Evolutionary conservation across 1,284 basidiomycete species (phyloP), one percentile per base, ranked within the genome.

Genomic region (Puccinia horiana): DNA sequence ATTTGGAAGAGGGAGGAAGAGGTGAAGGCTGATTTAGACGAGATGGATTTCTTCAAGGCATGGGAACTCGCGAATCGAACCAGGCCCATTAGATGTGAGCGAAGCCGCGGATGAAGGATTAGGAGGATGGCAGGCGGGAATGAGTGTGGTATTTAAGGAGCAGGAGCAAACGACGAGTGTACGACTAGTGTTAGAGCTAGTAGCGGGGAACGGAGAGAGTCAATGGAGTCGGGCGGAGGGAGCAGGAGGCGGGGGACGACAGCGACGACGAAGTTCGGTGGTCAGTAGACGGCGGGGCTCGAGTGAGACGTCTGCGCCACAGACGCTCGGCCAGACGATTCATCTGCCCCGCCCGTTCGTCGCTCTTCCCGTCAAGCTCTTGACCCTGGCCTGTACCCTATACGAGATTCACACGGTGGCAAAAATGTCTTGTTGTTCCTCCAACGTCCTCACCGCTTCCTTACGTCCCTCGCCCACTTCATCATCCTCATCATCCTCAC

Each of bases 361-460:
- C 23, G 20, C 49, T 3, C 70, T 81, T 32, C 78, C 78, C 1
- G 58, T 81, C n/a, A 40, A 44, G 16, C 69, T 81, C n/a, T 56
- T 56, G 12, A 29, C 56, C 12, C 52, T 81, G 14, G 78, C 78
- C 0, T 61, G 52, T 26, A 26, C 42, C 35, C 35, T 81, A 4
- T 70, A 73, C 47, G 78, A 81, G 32, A 73, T 81, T 11, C 78
- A 73, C 23, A 74, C 37, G 11, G 78, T 81, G 29, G 78, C 78
- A 0, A 11, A 70, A n/a, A 81, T 72, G 67, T 42, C 78, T 0
- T 47, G 11, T 2, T 56, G 69, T 56, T 44, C 67, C 3, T 72
- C 67, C 18, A 44, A 37, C 35, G 47, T 63, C 11, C 40, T 52
- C 44, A 32, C 58, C 2, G 29, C 6, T 14, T 47, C 47, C n/a